Base-by-base conservation (phyloP, 805 yeast genomes). In the Candida vartiovaarae region DNA sequence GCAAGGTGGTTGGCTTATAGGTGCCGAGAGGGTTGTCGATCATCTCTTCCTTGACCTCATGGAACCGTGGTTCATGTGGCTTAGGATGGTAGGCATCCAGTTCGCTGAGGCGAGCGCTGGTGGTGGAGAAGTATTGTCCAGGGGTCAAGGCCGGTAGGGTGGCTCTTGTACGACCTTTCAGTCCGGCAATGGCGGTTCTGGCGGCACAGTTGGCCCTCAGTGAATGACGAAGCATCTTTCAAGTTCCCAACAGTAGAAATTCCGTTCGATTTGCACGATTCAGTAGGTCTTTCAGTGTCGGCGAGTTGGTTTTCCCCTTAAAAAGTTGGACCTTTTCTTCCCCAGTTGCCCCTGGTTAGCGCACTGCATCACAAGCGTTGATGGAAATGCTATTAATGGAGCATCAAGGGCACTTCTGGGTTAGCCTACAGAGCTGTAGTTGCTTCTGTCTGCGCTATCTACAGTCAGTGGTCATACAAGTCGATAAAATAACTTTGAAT, bases 1-100 rank as follows among this genome's bases (percentile, higher is more conserved):
- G 42, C 23, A 60, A 42, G 9, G 48, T 49, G 8, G 63, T 61
- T 8, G 60, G 56, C 10, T 45, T 45, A 40, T 55, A 61, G 32
- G 63, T 60, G 8, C 75, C 75, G 62, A 72, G 55, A 28, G 75
- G 69, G 38, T 70, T 66, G 48, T 67, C 63, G 37, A 71, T 53
- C 34, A 45, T 31, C 30, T 54, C 51, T 23, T 59, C 53, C 24
- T 48, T 52, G 26, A 46, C 45, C 32, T 43, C 35, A 42, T 41
- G 48, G 4, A 32, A 32, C 30, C 42, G 48, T 25, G 51, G 50
- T 26, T 48, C 50, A 9, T 55, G 56, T 30, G 41, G 48, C 38
- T 47, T 45, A 5, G 57, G 56, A 8, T 47, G 43, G 41, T 51
- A 56, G 7, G 56, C 53, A 36, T 56, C 59, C 36, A 49, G 30